Evolutionary conservation across 176 grass and related monocot species (phyloP), one percentile per base, ranked within the genome.

Genomic region (Leersia perrieri): DNA sequence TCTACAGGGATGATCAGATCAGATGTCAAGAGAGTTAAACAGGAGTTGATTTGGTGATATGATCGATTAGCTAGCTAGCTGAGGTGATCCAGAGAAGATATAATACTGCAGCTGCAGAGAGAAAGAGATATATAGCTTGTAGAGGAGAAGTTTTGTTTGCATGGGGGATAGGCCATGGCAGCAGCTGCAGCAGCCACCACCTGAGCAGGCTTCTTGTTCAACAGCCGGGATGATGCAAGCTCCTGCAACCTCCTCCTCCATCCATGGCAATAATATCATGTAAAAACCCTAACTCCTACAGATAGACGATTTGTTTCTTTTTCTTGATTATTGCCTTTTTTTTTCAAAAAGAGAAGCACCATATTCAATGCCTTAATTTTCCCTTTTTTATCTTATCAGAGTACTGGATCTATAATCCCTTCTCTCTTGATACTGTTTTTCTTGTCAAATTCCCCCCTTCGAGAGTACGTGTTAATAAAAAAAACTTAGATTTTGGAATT

Each of bases 121-220:
- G n/a, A 29, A 3, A 41, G 39, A 41, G 39, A 53, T 4, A 29
- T 3, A 9, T 33, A 61, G 34, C 53, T 63, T 49, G 4, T 30
- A 49, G 9, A 25, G 40, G 63, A n/a, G 23, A 80, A 51, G 25
- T 33, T n/a, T n/a, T n/a, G 23, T 27, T 69, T 89, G 55, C 65
- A 89, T 89, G 87, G 87, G 76, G 87, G 87, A 89, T 77, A 89
- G 44, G 57, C 34, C 87, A 81, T 85, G 87, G 87, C 64, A 70
- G 33, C 82, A 89, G 55, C 63, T 27, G 87, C 64, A 64, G 33
- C 82, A 85, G 57, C 64, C 40, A 42, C 77, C 75, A 63, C 81
- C 75, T 70, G 81, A 84, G 70, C 76, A 84, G 63, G 76, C 63
- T 69, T 61, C 87, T 70, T 85, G 51, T 28, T 36, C 65, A 30